Evolutionary conservation across 2,329 filamentous ascomycete genomes (phyloP).

Genomic region (Xylariaceae sp.): DNA sequence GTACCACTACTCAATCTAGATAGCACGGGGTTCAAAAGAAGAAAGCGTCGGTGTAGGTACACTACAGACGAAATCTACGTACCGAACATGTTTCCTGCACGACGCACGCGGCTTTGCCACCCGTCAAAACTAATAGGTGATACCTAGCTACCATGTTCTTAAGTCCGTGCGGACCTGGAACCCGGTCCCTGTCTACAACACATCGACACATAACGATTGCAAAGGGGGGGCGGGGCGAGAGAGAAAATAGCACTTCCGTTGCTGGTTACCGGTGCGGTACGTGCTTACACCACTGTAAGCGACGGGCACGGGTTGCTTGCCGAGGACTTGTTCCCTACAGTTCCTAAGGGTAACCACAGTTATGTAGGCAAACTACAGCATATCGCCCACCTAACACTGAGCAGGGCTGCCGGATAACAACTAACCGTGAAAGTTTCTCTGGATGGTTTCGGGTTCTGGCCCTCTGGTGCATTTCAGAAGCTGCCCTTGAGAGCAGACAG

Average conservation of each 20-base stretch:
- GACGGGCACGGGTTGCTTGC: not conserved
- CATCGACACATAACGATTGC: constrained; percentile 7
- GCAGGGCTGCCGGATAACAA: constrained; percentile 15
- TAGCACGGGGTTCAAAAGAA: constrained; percentile 13
- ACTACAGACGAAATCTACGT: constrained; percentile 3
- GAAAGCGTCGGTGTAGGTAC: constrained; percentile 13
- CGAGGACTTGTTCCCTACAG: too few relatives aligned
- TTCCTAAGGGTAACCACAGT: too few relatives aligned
- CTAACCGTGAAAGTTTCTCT: constrained; percentile 2
- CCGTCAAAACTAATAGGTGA: constrained; percentile 4
- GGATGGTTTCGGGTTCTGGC: constrained; percentile 14
- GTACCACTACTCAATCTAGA: constrained; percentile 10
- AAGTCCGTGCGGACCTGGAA: constrained; percentile 13
- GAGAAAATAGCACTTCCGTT: too few relatives aligned
- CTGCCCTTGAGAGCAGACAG: constrained; percentile 19
- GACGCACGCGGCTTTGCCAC: constrained; percentile 19
- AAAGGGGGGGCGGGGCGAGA: not conserved
- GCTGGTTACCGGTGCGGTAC: too few relatives aligned
- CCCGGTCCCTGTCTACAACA: constrained; percentile 20
- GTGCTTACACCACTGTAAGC: too few relatives aligned
- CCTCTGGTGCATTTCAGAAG: constrained; percentile 11
- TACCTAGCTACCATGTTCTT: not conserved
- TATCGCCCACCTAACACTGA: not conserved
- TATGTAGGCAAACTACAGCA: not conserved
- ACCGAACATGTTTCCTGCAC: constrained; percentile 19